Conservation (phyloP, 352 stramenopile genomes). For the Phytophthora vignae region DNA sequence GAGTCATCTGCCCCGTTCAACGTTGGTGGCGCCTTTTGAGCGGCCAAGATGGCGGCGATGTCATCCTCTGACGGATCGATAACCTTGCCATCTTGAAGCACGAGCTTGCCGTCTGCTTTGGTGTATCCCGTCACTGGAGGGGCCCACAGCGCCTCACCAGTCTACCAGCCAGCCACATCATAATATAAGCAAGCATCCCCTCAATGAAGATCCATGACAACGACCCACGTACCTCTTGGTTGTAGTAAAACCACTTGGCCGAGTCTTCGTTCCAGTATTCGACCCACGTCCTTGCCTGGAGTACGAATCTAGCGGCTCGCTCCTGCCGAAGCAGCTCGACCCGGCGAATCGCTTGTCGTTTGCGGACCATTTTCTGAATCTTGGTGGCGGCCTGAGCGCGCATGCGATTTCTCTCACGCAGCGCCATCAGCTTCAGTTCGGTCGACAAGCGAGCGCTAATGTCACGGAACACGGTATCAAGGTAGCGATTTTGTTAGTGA, state of each 20-base stretch:
- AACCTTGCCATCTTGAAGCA: conserved; percentile 74
- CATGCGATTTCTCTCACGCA: conserved; percentile 68
- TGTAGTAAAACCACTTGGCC: conserved; percentile 83
- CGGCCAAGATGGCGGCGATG: conserved; percentile 36
- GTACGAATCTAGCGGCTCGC: conserved; percentile 48
- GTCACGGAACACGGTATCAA: conserved; percentile 2
- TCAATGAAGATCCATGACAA: background rate
- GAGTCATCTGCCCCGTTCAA: conserved; percentile 11
- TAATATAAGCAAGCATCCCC: conserved; percentile 8
- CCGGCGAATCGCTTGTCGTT: conserved; percentile 48
- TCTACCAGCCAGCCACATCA: conserved; percentile 38
- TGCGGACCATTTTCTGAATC: conserved; percentile 71
- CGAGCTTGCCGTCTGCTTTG: conserved; percentile 67
- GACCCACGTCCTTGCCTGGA: conserved; percentile 58
- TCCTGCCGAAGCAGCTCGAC: conserved; percentile 47
- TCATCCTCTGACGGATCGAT: conserved; percentile 59
- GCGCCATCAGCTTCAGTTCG: conserved; percentile 68
- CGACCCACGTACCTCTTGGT: conserved; percentile 47
- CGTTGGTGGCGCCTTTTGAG: conserved; percentile 25
- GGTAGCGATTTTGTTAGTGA: background rate
- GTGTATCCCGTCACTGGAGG: conserved; percentile 77
- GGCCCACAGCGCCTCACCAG: conserved; percentile 74
- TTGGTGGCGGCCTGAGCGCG: conserved; percentile 60
- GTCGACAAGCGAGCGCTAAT: conserved; percentile 67
- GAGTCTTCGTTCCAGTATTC: conserved; percentile 86